Evolutionary conservation across 441 rosid genomes (phyloP).

Genomic region (Adansonia gregorii): DNA sequence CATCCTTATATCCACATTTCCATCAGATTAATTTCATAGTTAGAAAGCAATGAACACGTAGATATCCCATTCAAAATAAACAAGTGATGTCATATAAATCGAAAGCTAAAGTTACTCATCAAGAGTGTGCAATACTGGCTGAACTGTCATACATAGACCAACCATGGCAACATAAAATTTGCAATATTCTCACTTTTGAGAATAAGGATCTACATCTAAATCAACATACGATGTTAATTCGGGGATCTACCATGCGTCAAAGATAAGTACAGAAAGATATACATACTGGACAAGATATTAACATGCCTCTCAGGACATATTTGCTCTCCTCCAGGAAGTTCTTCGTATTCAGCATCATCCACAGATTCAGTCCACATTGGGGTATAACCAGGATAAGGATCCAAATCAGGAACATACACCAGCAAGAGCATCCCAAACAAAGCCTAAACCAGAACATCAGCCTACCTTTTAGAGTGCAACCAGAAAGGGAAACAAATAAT

Average conservation of each 20-base stretch:
- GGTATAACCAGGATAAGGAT: conserved; percentile 86
- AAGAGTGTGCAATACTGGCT: neutral
- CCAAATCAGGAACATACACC: conserved; percentile 81
- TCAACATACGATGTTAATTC: conserved; percentile 20
- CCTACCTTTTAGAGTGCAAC: conserved; percentile 14
- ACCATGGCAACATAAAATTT: neutral
- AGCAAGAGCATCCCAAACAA: conserved; percentile 81
- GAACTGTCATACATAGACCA: conserved; percentile 16
- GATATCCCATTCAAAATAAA: neutral
- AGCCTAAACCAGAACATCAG: conserved; percentile 53
- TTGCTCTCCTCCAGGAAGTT: conserved; percentile 83
- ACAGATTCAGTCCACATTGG: conserved; percentile 50
- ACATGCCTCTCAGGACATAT: conserved; percentile 90
- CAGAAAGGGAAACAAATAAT: conserved; percentile 9
- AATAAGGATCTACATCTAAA: conserved; percentile 13
- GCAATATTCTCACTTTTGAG: conserved; percentile 1
- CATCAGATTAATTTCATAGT: neutral
- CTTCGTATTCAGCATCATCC: conserved; percentile 81
- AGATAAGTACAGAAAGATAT: conserved; percentile 23
- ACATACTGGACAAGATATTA: conserved; percentile 81
- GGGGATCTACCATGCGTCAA: conserved; percentile 10
- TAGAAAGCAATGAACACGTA: conserved; percentile 3
- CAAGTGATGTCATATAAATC: conserved; percentile 14
- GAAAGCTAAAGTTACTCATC: neutral
- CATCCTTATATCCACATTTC: neutral